Percentiles rank a stretch among this genome's conserved stretches.
Evolutionary conservation across 2,329 filamentous ascomycete genomes (phyloP).

Genomic region (Fusarium sp.): DNA sequence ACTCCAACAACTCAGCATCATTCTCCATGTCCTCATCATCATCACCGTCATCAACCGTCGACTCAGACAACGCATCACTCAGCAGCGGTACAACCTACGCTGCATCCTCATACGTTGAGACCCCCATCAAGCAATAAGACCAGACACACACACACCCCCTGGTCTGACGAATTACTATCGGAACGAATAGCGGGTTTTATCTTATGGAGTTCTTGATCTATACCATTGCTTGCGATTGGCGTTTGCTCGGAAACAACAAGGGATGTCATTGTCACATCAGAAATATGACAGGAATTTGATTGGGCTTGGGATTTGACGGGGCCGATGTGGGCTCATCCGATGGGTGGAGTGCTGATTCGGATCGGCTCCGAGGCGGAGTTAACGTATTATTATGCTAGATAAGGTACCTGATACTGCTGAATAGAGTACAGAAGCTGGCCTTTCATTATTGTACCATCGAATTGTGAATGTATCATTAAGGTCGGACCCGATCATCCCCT

Average conservation of each 20-base stretch:
- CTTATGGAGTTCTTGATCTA: conserved; percentile 19
- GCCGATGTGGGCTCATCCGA: conserved; percentile 17
- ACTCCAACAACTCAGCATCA: conserved; percentile 26
- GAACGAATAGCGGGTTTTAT: conserved; percentile 5
- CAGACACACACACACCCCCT: background rate
- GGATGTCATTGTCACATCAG: background rate
- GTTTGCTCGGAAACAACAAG: conserved; percentile 30
- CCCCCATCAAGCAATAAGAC: conserved; percentile 34
- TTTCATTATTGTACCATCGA: background rate
- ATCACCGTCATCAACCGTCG: conserved; percentile 1
- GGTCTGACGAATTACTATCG: conserved; percentile 14
- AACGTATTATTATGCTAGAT: background rate
- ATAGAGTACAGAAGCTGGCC: background rate
- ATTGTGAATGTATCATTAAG: background rate
- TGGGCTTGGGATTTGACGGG: conserved; percentile 4
- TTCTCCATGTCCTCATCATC: conserved; percentile 17
- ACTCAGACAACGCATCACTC: conserved; percentile 40
- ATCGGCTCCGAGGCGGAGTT: conserved; percentile 26
- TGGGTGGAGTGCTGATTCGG: conserved; percentile 10
- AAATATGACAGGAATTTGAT: background rate
- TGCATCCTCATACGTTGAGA: conserved; percentile 35
- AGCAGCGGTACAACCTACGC: conserved; percentile 34
- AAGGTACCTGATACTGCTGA: background rate
- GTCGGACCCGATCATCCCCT: background rate
- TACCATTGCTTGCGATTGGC: conserved; percentile 33